A percentile compares a stretch with the other conserved stretches of the same genome.
phyloP scores from a whole-genome alignment of 495 filamentous ascomycete species.

The Parathielavia hyrcaniae region DNA sequence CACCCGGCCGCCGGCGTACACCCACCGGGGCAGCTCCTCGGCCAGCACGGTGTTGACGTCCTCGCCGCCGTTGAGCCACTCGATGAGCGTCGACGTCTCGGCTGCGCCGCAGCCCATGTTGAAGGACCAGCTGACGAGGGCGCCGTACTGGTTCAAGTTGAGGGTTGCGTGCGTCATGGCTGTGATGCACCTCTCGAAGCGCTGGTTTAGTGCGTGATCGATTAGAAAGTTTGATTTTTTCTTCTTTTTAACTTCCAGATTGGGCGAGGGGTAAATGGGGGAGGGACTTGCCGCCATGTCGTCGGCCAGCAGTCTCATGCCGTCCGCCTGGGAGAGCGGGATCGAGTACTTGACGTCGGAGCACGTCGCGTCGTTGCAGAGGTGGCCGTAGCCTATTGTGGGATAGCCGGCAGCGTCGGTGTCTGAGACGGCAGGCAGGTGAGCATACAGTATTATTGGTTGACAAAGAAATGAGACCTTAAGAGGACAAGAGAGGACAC shows the following conservation, averaged over 20 bases:
- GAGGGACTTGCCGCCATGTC: slow-evolving; percentile 37
- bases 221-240: background rate
- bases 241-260: too few species aligned
- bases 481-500: background rate
- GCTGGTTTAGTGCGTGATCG: background rate
- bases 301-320: slow-evolving; percentile 35
- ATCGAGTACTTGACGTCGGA: slow-evolving; percentile 41
- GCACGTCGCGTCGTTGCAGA: slow-evolving; percentile 40
- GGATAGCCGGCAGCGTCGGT: slow-evolving; percentile 43
- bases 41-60: slow-evolving; percentile 35
- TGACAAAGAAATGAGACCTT: too few species aligned
- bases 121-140: slow-evolving; percentile 45
- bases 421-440: slow-evolving; percentile 10
- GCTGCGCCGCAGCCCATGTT: slow-evolving; percentile 48
- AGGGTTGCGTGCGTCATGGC: slow-evolving; percentile 35
- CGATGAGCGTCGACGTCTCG: slow-evolving; percentile 35
- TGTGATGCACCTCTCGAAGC: slow-evolving; percentile 36
- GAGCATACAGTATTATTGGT: background rate
- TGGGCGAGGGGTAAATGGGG: background rate
- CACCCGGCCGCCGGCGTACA: slow-evolving; percentile 36
- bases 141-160: slow-evolving; percentile 48
- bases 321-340: slow-evolving; percentile 39
- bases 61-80: slow-evolving; percentile 44
- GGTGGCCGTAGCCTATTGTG: slow-evolving; percentile 50
- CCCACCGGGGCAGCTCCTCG: slow-evolving; percentile 47